phyloP scores from a whole-genome alignment of 2,329 filamentous ascomycete genomes.

The Penicillium sp. region DNA sequence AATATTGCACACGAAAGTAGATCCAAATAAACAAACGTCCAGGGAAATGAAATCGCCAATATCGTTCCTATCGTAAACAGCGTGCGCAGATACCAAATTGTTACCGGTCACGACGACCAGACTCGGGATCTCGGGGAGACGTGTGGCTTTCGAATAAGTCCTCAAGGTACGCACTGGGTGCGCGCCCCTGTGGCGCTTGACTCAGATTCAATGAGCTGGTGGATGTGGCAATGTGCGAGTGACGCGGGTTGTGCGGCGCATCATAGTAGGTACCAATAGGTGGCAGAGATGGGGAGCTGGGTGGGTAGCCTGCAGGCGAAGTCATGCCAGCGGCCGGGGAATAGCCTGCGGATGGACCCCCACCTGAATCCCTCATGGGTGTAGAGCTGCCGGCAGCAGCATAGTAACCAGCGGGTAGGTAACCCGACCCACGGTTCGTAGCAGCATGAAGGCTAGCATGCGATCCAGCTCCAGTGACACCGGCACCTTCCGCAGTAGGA shows the following conservation, averaged over 20 bases:
- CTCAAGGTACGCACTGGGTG: conserved; percentile 84
- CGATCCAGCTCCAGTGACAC: conserved; percentile 30
- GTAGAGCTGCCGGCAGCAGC: conserved; percentile 60
- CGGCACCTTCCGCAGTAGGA: conserved; percentile 62
- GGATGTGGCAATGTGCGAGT: conserved; percentile 31
- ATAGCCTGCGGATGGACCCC: no score
- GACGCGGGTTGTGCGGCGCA: conserved; percentile 20
- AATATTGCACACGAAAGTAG: conserved; percentile 2
- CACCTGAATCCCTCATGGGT: conserved; percentile 39
- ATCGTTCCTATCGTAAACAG: conserved; percentile 8
- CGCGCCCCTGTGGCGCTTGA: conserved; percentile 60
- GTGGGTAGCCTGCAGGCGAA: conserved; percentile 52
- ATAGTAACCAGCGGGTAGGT: conserved; percentile 88
- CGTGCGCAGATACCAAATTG: background rate
- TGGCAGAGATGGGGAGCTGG: conserved; percentile 57
- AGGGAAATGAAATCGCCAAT: background rate
- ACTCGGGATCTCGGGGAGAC: conserved; percentile 15
- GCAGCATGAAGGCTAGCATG: conserved; percentile 40
- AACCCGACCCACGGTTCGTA: conserved; percentile 63
- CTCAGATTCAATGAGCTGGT: conserved; percentile 61
- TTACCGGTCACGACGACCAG: conserved; percentile 9
- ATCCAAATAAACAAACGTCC: background rate
- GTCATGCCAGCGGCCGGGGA: conserved; percentile 55
- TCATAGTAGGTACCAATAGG: conserved; percentile 40
- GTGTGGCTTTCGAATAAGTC: conserved; percentile 75